Base-by-base conservation (phyloP, 2,329 filamentous ascomycete species). In the Metarhizium brunneum region DNA sequence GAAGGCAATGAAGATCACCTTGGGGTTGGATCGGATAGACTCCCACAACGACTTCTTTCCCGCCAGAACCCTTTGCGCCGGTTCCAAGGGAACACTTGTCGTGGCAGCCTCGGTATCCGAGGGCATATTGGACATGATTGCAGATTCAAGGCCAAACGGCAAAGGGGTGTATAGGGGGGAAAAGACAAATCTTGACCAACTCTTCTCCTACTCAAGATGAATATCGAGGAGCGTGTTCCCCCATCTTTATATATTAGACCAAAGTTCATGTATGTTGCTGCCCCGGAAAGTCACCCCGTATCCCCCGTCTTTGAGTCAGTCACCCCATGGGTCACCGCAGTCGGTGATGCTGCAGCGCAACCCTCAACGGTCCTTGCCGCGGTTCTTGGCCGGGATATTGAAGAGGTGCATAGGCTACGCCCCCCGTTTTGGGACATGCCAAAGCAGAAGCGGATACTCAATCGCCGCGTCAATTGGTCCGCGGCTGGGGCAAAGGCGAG, bases 1-100 rank as follows among this genome's bases (percentile, higher is more conserved):
- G n/a, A 72, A 63, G 7, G 71, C 69, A 54, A 73, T 72, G 49
- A 71, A 62, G 35, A 73, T 58, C 30, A 72, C 62, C 56, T 72
- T 72, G 47, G 69, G 69, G 56, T 72, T 73, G 45, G 62, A 56
- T 20, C 60, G 56, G 35, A 70, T 61, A 3, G 52, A 48, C 2
- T 42, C 32, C 52, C 52, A 54, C 29, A 54, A 20, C 18, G 30
- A n/a, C 50, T 53, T 60, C 43, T 60, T 60, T 47, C 50, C 55
- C 2, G 56, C 47, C 10, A 58, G 29, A 20, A 60, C 47, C 32
- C 57, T 51, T 29, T 59, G 59, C 4, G 60, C 55, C 2, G 59
- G 55, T 49, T 63, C 59, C 56, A 61, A 50, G 42, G 55, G 54
- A 30, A 53, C 56, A 54, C 43, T 52, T 25, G 52, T 40, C 29